phyloP scores from a whole-genome alignment of 108 stramenopile genomes.

The Skeletonema potamos region DNA sequence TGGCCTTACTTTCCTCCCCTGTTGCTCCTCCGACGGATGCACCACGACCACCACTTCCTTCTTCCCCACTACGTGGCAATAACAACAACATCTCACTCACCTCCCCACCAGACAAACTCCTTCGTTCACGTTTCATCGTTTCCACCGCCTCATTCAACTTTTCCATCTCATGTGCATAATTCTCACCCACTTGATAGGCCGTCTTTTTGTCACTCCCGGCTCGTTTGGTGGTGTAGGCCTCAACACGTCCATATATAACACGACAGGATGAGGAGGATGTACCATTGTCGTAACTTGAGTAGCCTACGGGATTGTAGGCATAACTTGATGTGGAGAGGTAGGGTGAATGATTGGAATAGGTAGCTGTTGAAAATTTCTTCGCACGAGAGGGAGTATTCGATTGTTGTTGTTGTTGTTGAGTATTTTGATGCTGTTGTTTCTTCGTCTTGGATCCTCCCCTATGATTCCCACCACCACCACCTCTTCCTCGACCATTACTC shows the following conservation, averaged over 20 bases:
- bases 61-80: too few species aligned
- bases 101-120: neutral
- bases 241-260: slow-evolving; percentile 80
- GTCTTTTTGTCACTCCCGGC: slow-evolving; percentile 84
- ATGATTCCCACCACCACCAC: too few species aligned
- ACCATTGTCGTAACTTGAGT: slow-evolving; percentile 21
- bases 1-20: neutral
- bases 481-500: neutral
- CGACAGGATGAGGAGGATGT: slow-evolving; percentile 50
- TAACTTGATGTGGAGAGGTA: slow-evolving; percentile 13
- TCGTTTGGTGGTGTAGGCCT: slow-evolving; percentile 87
- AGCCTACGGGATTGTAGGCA: slow-evolving; percentile 34
- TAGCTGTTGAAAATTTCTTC: neutral
- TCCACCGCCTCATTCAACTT: slow-evolving; percentile 44
- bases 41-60: neutral
- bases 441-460: neutral
- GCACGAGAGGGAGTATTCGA: neutral
- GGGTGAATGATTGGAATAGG: neutral
- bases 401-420: neutral
- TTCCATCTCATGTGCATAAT: slow-evolving; percentile 69
- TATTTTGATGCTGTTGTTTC: slow-evolving; percentile 10
- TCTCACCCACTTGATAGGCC: slow-evolving; percentile 73
- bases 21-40: too few species aligned
- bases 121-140: slow-evolving; percentile 23
- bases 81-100: neutral